phyloP scores from a whole-genome alignment of 116 monocot genomes.

The Papilionanthe hybrid region DNA sequence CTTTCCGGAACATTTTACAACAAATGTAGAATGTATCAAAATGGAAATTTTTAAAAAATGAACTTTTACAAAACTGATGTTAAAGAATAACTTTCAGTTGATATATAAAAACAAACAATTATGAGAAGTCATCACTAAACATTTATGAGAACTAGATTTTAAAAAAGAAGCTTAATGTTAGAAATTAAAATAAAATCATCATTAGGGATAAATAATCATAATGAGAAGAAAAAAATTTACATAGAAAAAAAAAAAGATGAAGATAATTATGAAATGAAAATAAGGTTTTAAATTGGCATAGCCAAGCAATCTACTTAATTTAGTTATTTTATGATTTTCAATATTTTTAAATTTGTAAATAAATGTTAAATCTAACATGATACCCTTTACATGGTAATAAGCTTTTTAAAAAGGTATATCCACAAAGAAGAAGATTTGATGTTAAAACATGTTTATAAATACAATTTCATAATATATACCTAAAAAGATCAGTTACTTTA shows the following conservation, averaged over 20 bases:
- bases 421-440: not conserved
- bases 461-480: not conserved
- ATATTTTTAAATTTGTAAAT: not conserved
- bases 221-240: not conserved
- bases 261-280: not conserved
- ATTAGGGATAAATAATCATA: not conserved
- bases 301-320: not conserved
- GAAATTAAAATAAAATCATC: not conserved
- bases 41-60: not conserved
- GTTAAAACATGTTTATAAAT: slow-evolving; percentile 4
- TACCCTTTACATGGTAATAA: not conserved
- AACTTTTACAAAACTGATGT: not conserved
- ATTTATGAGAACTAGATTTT: not conserved
- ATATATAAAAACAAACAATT: not conserved
- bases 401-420: not conserved
- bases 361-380: not conserved
- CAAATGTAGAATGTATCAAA: not conserved
- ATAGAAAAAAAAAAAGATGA: not conserved
- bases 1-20: not conserved
- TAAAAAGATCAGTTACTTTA: not conserved
- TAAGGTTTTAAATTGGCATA: not conserved
- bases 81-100: not conserved
- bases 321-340: not conserved
- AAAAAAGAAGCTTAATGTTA: not conserved
- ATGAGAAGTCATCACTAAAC: not conserved